Evolutionary conservation across 441 rosid genomes (phyloP).

Genomic region (Aleurites moluccanus): DNA sequence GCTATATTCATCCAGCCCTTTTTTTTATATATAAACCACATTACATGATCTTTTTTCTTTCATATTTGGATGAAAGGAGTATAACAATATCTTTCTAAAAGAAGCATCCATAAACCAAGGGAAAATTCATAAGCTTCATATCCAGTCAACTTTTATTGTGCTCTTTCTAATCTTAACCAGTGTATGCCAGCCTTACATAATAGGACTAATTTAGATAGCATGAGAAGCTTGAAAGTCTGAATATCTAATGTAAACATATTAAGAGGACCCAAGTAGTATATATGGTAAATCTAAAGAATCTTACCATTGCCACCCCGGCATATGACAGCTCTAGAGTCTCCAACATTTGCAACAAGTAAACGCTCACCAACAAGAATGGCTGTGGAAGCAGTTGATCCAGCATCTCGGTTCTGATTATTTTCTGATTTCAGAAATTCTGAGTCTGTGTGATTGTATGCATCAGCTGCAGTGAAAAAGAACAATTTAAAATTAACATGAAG

Average conservation of each 20-base stretch:
- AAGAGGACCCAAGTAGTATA: neutral
- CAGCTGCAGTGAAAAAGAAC: constrained; percentile 50
- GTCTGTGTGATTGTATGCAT: constrained; percentile 91
- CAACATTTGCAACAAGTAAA: constrained; percentile 96
- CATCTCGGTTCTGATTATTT: constrained; percentile 88
- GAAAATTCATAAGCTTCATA: neutral
- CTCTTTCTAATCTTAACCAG: neutral
- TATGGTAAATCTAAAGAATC: constrained; percentile 12
- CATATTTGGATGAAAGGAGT: neutral
- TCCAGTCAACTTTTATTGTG: neutral
- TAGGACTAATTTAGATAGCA: neutral
- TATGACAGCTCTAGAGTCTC: constrained; percentile 97
- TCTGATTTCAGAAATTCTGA: constrained; percentile 88
- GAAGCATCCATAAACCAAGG: neutral
- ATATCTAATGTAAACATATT: neutral
- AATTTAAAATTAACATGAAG: constrained; percentile 17
- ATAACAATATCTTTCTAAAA: neutral
- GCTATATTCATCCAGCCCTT: neutral
- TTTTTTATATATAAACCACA: neutral
- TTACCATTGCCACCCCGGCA: constrained; percentile 94
- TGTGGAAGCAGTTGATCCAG: constrained; percentile 99
- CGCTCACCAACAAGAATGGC: constrained; percentile 96
- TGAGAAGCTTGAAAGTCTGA: neutral
- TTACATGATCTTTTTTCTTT: neutral
- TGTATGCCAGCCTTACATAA: neutral